Evolutionary conservation across 139 green algal species (phyloP), one percentile per base, ranked within the genome.

Genomic region (Chlorella ohadii): DNA sequence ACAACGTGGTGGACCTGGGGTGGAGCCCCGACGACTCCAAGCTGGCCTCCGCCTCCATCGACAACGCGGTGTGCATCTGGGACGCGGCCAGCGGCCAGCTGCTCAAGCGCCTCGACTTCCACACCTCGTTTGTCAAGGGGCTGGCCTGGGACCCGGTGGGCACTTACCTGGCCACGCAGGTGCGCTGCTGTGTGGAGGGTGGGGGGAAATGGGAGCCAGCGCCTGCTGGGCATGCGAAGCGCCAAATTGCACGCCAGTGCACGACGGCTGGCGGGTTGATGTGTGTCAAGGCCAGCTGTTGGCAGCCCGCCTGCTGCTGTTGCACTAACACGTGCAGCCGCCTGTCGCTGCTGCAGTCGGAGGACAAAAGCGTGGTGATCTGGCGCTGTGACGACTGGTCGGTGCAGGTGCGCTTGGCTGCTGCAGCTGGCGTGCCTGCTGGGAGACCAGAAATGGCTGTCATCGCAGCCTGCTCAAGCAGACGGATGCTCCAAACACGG

Each of bases 121-220:
- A 98, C 87, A 84, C 75, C n/a, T 93, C 85, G 65, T 95, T 95
- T 64, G 96, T 99, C 39, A 99, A 99, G 84, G 97, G 97, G 36
- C 89, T 99, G 23, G 94, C 95, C 4, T 99, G 97, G 96, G 97
- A 99, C 91, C 97, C 97, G 0, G 90, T 99, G 19, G 93, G 94
- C 56, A 91, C 83, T 5, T 99, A 96, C 89, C 83, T 99, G 33
- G 96, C 94, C 36, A 94, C 87, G 22, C 92, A 96, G 84, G 82
- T 85, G n/a, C n/a, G n/a, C n/a, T n/a, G n/a, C n/a, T n/a, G 68
- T 13, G 74, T 34, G 34, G 4, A 4, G 74, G 34, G 7, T 51
- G 44, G 44, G 6, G 44, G 44, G 7, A 6, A 9, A 9, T 51
- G 44, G 44, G 44, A 51, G 44, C 7, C 44, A 51, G 44, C n/a